Evolutionary conservation across 257 asterid genomes (phyloP).

Genomic region (Nemophila menziesii): DNA sequence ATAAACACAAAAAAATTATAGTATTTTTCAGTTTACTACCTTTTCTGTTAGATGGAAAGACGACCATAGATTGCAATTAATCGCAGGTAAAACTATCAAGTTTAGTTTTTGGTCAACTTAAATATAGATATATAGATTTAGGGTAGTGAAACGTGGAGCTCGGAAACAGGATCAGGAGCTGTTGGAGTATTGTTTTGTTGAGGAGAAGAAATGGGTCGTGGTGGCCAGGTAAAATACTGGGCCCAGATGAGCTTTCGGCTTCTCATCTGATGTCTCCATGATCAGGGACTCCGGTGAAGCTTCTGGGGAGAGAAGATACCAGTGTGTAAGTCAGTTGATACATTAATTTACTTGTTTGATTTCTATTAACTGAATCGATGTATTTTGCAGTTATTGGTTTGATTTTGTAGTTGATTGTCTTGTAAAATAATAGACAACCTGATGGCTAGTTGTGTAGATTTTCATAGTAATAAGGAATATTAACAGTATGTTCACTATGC

Average conservation of each 20-base stretch:
- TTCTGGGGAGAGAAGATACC: conserved; percentile 98
- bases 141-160: conserved; percentile 46
- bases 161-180: conserved; percentile 53
- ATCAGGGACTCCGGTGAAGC: conserved; percentile 99
- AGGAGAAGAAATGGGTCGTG: conserved; percentile 96
- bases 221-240: conserved; percentile 99
- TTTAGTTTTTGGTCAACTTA: neutral
- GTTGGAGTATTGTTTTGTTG: conserved; percentile 95
- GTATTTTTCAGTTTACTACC: too few species aligned
- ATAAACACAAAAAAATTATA: too few species aligned
- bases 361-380: too few species aligned
- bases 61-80: too few species aligned
- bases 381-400: too few species aligned
- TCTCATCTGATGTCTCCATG: conserved; percentile 85
- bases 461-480: too few species aligned
- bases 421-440: neutral
- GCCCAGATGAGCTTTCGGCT: conserved; percentile 75
- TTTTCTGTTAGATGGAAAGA: too few species aligned
- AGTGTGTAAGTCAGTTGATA: conserved; percentile 61
- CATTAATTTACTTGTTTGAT: neutral
- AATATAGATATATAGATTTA: conserved; percentile 5
- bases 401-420: neutral
- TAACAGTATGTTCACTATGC: too few species aligned
- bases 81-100: neutral
- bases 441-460: neutral